These are phyloP conservation scores for Pichia sp. DNA, from an alignment of 1,139 yeast species.

Conservation along the genomic window DNA sequence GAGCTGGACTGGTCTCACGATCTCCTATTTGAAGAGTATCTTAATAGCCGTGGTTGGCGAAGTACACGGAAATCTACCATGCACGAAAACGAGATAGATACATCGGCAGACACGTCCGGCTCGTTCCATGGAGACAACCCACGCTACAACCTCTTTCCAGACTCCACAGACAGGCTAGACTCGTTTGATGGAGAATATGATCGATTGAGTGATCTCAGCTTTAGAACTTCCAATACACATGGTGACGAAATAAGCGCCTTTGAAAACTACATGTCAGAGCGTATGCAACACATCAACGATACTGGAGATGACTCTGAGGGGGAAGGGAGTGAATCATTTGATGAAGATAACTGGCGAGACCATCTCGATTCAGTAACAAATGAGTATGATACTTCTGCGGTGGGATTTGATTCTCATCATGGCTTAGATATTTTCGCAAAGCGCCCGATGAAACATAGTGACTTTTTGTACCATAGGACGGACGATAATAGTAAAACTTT, in stretches of 20 bases:
- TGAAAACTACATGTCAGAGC: too few relatives aligned
- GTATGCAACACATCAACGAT: too few relatives aligned
- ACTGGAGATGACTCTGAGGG: background rate
- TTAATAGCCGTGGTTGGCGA: conserved; percentile 10
- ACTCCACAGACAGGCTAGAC: conserved; percentile 7
- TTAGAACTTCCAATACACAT: background rate
- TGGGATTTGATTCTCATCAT: background rate
- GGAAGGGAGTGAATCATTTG: background rate
- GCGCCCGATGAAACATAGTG: background rate
- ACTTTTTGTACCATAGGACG: background rate
- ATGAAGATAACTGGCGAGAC: background rate
- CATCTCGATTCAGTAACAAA: background rate
- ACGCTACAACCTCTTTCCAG: conserved; percentile 5
- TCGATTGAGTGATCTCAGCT: conserved; percentile 7
- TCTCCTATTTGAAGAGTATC: conserved; percentile 8
- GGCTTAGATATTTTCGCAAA: too few relatives aligned
- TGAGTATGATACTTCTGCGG: background rate
- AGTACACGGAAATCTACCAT: background rate
- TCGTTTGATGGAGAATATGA: conserved; percentile 9
- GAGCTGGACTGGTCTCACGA: conserved; percentile 7
- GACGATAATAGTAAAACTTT: background rate
- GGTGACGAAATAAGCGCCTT: background rate
- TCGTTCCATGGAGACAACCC: conserved; percentile 7
- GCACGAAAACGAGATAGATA: background rate
- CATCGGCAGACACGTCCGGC: conserved; percentile 6